A percentile compares a stretch with the other conserved stretches of the same genome.
Conservation (phyloP, 2,329 filamentous ascomycete genomes). For the Fusarium oligoseptatum region DNA sequence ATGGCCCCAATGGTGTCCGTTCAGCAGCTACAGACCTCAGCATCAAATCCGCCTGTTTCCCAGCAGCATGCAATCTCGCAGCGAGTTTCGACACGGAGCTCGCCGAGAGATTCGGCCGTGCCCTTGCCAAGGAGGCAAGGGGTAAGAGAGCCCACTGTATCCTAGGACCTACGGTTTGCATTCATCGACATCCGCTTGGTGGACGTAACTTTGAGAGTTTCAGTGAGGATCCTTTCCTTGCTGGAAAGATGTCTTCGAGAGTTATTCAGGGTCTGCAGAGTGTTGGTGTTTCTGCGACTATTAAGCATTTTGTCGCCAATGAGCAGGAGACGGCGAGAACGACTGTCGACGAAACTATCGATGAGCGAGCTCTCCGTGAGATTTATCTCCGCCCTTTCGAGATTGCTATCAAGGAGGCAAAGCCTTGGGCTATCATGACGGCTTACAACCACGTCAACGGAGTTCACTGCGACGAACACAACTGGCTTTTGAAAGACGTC, state of each 20-base stretch:
- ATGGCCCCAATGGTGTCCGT: constrained; percentile 54
- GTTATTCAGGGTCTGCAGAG: constrained; percentile 60
- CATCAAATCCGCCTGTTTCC: constrained; percentile 51
- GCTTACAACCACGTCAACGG: constrained; percentile 63
- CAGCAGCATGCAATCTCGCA: constrained; percentile 59
- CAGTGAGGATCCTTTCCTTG: constrained; percentile 61
- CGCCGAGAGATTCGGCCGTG: constrained; percentile 66
- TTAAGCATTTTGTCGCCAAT: constrained; percentile 63
- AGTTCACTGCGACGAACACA: constrained; percentile 57
- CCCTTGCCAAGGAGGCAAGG: constrained; percentile 66
- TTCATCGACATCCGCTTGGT: constrained; percentile 61
- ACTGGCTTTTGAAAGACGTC: constrained; percentile 54
- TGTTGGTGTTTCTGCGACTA: constrained; percentile 57
- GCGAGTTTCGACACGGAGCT: constrained; percentile 73
- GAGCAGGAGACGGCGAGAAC: constrained; percentile 53
- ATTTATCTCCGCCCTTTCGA: constrained; percentile 62
- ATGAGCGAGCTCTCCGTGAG: constrained; percentile 50
- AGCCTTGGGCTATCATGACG: constrained; percentile 61
- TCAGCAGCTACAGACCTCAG: constrained; percentile 47
- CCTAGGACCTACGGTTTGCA: constrained; percentile 73
- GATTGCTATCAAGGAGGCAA: constrained; percentile 57
- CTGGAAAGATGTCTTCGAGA: constrained; percentile 58
- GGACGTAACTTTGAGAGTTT: constrained; percentile 64
- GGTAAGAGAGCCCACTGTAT: constrained; percentile 78
- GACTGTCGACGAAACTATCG: constrained; percentile 49